A percentile compares a stretch with the other conserved stretches of the same genome.
phyloP scores from a whole-genome alignment of 192 early-diverging fungal species.

The Phlyctochytrium arcticum region DNA sequence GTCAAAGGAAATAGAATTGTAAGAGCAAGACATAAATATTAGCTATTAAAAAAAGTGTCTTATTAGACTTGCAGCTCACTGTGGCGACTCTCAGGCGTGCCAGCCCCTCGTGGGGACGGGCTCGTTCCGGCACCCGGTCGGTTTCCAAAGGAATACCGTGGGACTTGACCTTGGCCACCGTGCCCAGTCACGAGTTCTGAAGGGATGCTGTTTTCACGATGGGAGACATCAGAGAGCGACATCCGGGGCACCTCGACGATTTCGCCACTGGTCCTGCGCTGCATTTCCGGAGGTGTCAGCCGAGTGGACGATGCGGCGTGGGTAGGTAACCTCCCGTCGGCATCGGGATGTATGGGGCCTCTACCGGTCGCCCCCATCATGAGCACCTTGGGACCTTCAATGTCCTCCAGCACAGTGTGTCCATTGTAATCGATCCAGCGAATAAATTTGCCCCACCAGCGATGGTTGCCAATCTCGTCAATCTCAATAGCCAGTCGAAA shows the following conservation, averaged over 20 bases:
- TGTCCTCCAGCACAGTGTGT: constrained; percentile 5
- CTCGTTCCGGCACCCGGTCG: too few relatives aligned
- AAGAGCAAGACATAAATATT: too few relatives aligned
- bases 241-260: constrained; percentile 8
- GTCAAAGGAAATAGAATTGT: too few relatives aligned
- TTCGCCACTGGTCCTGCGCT: background rate
- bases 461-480: constrained; percentile 11
- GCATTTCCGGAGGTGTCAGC: too few relatives aligned
- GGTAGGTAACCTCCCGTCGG: background rate
- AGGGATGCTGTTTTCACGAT: too few relatives aligned
- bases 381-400: constrained; percentile 2
- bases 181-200: too few relatives aligned
- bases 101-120: too few relatives aligned
- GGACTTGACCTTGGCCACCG: too few relatives aligned
- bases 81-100: too few relatives aligned
- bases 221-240: constrained; percentile 1
- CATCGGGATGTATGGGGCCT: constrained; percentile 1
- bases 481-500: constrained; percentile 15
- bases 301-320: background rate
- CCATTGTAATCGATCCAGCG: constrained; percentile 16
- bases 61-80: too few relatives aligned
- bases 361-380: constrained; percentile 15
- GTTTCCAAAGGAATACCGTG: too few relatives aligned
- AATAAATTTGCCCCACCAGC: constrained; percentile 8
- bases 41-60: too few relatives aligned